Conservation (phyloP, 148 eudicot species). For the Chenopodium formosanum region DNA sequence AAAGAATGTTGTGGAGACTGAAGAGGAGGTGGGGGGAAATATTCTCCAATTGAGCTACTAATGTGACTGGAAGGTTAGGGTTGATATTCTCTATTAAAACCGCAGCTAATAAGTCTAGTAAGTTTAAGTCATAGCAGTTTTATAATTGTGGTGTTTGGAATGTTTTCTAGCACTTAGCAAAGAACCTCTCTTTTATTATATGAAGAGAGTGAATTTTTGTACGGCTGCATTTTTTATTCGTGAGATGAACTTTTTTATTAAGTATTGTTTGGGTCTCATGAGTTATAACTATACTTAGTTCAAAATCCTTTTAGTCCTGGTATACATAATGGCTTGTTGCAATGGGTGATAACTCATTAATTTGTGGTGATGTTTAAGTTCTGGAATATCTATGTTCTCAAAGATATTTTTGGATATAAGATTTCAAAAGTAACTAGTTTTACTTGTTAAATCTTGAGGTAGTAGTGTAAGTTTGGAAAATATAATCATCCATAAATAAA, state of each 20-base stretch:
- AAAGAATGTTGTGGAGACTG: not conserved
- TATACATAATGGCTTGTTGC: not conserved
- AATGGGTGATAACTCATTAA: not conserved
- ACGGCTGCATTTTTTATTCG: too few species aligned
- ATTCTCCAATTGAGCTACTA: not conserved
- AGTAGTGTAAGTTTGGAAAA: not conserved
- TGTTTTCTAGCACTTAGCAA: not conserved
- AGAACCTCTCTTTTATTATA: not conserved
- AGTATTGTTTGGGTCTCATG: not conserved
- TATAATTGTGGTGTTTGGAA: not conserved
- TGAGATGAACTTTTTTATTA: not conserved
- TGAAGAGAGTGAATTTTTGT: not conserved
- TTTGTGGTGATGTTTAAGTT: too few species aligned
- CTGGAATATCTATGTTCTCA: not conserved
- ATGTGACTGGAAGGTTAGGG: not conserved
- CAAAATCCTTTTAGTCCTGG: not conserved
- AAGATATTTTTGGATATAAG: not conserved
- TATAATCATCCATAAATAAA: not conserved
- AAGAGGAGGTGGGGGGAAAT: not conserved
- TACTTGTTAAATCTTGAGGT: not conserved
- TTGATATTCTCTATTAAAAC: not conserved
- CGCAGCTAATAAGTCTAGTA: not conserved
- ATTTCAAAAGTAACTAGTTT: not conserved
- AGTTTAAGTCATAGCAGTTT: not conserved
- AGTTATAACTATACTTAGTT: too few species aligned